A percentile compares a stretch with the other conserved stretches of the same genome.
phyloP scores from a whole-genome alignment of 2,329 filamentous ascomycete genomes.

The Aureobasidium sp. region DNA sequence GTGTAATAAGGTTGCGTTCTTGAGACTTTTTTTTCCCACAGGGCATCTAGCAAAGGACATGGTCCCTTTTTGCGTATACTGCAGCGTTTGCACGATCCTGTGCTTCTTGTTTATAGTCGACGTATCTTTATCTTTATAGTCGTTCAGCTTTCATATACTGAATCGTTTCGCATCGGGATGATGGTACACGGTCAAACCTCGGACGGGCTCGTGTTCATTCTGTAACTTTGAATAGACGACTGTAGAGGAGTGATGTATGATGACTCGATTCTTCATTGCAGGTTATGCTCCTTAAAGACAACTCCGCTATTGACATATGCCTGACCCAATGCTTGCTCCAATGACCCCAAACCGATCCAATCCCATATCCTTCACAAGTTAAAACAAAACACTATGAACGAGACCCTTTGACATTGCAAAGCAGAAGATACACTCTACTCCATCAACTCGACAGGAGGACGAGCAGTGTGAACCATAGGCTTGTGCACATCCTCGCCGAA shows the following conservation, averaged over 20 bases:
- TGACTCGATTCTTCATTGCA: background rate
- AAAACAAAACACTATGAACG: background rate
- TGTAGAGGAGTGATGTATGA: too few species aligned
- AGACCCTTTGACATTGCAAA: background rate
- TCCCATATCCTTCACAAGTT: background rate
- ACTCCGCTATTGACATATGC: background rate
- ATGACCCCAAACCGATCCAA: background rate
- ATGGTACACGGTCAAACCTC: too few species aligned
- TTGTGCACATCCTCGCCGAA: conserved; percentile 36
- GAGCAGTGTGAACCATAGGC: conserved; percentile 45
- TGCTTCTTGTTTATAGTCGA: too few species aligned
- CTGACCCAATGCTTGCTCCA: conserved; percentile 8
- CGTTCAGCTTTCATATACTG: too few species aligned
- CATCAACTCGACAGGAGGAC: conserved; percentile 53
- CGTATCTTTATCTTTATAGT: too few species aligned
- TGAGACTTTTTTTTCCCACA: too few species aligned
- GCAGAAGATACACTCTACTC: conserved; percentile 23
- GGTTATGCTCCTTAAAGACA: too few species aligned
- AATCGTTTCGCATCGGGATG: too few species aligned
- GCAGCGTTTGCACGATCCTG: too few species aligned
- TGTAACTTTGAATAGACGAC: too few species aligned
- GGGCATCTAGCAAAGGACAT: background rate
- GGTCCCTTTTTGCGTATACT: background rate
- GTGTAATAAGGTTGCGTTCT: conserved; percentile 1
- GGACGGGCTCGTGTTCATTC: too few species aligned